Conservation (phyloP, 2,329 filamentous ascomycete genomes). For the Epichloe uncinata region DNA sequence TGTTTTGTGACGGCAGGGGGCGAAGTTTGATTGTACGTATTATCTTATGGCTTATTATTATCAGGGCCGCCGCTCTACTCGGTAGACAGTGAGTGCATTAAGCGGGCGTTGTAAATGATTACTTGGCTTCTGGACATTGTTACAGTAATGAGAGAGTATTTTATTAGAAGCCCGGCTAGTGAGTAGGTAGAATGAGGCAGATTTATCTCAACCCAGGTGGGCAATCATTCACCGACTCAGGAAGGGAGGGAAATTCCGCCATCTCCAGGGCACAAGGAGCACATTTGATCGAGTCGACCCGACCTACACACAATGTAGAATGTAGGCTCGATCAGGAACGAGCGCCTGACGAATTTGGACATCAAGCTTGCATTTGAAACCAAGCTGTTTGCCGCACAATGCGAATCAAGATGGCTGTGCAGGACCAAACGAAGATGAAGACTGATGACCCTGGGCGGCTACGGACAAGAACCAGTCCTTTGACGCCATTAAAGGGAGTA, state of each 20-base stretch:
- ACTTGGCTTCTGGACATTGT: no score
- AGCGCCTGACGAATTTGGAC: background rate
- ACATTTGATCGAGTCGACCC: background rate
- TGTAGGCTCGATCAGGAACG: background rate
- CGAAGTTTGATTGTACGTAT: background rate
- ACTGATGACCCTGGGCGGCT: no score
- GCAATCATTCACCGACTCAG: background rate
- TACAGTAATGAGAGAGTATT: no score
- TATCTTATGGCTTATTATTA: no score
- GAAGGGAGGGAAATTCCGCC: background rate
- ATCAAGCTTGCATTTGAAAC: conserved; percentile 5
- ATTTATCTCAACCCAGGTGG: background rate
- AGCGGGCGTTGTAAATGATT: no score
- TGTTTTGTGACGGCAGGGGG: conserved; percentile 35
- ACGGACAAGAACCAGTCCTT: no score
- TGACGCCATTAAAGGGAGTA: no score
- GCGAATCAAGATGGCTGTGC: background rate
- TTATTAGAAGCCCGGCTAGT: no score
- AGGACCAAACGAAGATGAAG: background rate
- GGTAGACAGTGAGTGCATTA: no score
- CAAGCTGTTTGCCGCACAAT: background rate
- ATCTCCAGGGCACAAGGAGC: background rate
- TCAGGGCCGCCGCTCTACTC: no score
- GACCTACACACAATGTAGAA: no score
- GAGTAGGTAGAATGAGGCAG: no score